phyloP scores from a whole-genome alignment of 2,329 filamentous ascomycete genomes.

The Alternaria panax region DNA sequence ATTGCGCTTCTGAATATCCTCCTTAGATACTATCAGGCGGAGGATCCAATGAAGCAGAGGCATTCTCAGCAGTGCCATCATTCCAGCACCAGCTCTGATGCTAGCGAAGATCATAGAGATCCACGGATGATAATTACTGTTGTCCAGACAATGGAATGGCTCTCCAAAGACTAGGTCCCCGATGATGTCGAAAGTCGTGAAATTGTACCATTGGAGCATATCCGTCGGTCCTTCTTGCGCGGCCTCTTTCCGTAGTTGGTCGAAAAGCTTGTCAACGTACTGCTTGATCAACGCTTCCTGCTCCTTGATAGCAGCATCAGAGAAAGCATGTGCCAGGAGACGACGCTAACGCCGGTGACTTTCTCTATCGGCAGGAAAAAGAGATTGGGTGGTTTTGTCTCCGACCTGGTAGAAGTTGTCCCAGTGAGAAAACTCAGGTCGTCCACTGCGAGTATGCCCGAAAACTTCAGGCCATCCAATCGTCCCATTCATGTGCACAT shows the following conservation, averaged over 20 bases:
- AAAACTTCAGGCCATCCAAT: constrained; percentile 51
- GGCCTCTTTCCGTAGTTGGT: background rate
- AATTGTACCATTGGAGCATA: constrained; percentile 43
- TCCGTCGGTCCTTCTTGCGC: background rate
- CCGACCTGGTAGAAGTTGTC: background rate
- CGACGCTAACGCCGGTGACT: constrained; percentile 38
- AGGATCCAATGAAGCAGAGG: background rate
- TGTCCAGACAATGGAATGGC: constrained; percentile 45
- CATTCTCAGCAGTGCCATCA: background rate
- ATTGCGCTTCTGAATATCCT: background rate
- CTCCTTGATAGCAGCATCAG: constrained; percentile 43
- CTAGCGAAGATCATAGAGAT: constrained; percentile 19
- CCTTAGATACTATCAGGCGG: background rate
- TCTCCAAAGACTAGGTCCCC: constrained; percentile 54
- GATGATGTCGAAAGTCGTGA: constrained; percentile 52
- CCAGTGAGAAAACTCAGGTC: background rate
- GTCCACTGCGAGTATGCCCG: constrained; percentile 22
- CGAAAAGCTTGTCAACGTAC: constrained; percentile 35
- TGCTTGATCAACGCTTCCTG: constrained; percentile 45
- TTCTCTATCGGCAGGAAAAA: constrained; percentile 21
- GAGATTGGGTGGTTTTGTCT: constrained; percentile 8
- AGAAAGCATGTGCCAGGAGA: constrained; percentile 46
- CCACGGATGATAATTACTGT: constrained; percentile 44
- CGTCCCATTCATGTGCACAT: constrained; percentile 18
- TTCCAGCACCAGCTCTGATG: background rate